phyloP scores from a whole-genome alignment of 306 rosid genomes.

The Trifolium repens region DNA sequence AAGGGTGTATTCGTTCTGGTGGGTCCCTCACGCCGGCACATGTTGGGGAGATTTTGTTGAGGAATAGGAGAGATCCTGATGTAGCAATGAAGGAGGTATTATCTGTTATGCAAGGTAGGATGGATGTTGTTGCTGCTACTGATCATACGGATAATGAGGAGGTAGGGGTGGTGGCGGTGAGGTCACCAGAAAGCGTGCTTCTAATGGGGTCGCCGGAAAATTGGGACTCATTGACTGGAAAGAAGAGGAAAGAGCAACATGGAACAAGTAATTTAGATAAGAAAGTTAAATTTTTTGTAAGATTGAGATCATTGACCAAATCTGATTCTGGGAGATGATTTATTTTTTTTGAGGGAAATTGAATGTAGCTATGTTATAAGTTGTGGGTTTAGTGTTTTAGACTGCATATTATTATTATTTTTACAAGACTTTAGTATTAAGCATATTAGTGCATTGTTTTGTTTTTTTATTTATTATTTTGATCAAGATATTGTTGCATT shows the following conservation, averaged over 20 bases:
- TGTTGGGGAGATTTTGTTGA: conserved; percentile 72
- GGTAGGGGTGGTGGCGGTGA: conserved; percentile 33
- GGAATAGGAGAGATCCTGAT: conserved; percentile 63
- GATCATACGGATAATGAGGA: conserved; percentile 53
- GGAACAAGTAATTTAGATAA: conserved; percentile 48
- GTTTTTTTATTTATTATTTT: too few species aligned
- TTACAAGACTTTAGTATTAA: too few species aligned
- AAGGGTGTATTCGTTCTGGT: conserved; percentile 64
- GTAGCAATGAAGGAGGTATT: conserved; percentile 75
- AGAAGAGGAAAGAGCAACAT: conserved; percentile 56
- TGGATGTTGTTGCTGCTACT: conserved; percentile 32
- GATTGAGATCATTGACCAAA: conserved; percentile 84
- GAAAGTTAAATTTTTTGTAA: conserved; percentile 72
- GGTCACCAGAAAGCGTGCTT: conserved; percentile 85
- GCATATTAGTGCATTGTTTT: too few species aligned
- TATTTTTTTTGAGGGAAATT: background rate
- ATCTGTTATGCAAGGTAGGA: conserved; percentile 64
- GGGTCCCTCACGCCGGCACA: conserved; percentile 89
- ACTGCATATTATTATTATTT: too few species aligned
- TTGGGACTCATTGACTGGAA: conserved; percentile 62
- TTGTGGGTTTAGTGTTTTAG: background rate
- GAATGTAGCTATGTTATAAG: background rate
- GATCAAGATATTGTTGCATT: too few species aligned
- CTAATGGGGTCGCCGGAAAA: conserved; percentile 78
- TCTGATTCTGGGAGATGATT: conserved; percentile 63